A percentile compares a stretch with the other conserved stretches of the same genome.
Conservation (phyloP, 2,329 filamentous ascomycete genomes). For the Xylaria multiplex region DNA sequence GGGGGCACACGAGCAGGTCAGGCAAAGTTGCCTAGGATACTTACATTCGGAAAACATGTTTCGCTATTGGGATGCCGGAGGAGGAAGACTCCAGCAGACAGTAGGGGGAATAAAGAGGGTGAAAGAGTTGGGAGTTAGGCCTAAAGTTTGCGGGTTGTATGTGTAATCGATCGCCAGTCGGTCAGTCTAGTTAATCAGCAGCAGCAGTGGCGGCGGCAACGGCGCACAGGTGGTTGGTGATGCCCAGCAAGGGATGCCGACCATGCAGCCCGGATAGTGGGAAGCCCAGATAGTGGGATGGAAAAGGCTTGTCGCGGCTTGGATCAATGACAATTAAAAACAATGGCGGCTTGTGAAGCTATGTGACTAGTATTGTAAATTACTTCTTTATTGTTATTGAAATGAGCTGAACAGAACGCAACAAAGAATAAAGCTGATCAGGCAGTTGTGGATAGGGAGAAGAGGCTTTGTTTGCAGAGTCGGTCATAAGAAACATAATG, state of each 20-base stretch:
- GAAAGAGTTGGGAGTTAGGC: constrained; percentile 29
- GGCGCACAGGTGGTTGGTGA: constrained; percentile 25
- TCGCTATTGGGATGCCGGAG: constrained; percentile 40
- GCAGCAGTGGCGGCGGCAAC: constrained; percentile 1
- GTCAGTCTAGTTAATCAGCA: constrained; percentile 15
- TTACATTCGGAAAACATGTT: constrained; percentile 90
- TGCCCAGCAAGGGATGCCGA: constrained; percentile 32
- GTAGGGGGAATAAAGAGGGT: constrained; percentile 25
- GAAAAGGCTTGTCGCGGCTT: neutral
- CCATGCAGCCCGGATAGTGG: constrained; percentile 23
- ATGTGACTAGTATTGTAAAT: constrained; percentile 17
- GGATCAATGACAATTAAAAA: constrained; percentile 3
- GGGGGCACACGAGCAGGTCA: constrained; percentile 16
- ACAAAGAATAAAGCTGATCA: constrained; percentile 16
- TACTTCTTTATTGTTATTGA: constrained; percentile 10
- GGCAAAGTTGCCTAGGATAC: constrained; percentile 49
- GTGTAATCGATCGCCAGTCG: constrained; percentile 27
- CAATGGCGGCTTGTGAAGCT: constrained; percentile 11
- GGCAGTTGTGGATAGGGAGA: constrained; percentile 15
- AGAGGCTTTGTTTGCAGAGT: constrained; percentile 13
- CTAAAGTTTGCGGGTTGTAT: neutral
- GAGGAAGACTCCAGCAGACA: constrained; percentile 47
- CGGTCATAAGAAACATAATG: constrained; percentile 6
- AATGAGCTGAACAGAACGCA: constrained; percentile 1
- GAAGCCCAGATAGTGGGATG: constrained; percentile 14